Evolutionary conservation across 129 eudicot species (phyloP), one percentile per base, ranked within the genome.

Genomic region (Centella asiatica): DNA sequence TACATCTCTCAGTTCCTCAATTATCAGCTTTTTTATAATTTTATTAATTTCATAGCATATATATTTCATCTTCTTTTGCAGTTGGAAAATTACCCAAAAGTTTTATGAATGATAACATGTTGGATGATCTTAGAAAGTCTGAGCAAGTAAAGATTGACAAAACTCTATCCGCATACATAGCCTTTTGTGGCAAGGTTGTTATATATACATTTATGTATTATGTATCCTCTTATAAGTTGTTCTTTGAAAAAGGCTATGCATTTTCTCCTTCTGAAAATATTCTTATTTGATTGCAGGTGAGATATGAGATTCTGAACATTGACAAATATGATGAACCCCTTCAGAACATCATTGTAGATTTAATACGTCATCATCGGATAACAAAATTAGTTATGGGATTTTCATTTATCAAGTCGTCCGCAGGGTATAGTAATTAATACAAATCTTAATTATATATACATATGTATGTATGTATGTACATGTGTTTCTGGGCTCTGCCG

Each of bases 31-130:
- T 15, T 15, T 28, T 42, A 1, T 31, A 29, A 15, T 57, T 64
- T 62, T 32, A 28, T 62, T 32, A 44, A 63, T 26, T 63, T 60
- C n/a, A 0, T 24, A 72, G 5, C 64, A 9, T 26, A 15, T 1
- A 26, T 33, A 54, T 25, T 17, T 25, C 11, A 13, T 26, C 28
- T 72, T 44, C 27, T 65, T 20, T 69, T 78, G 44, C 53, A 90
- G 97, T 83, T 75, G 95, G 97, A 32, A 90, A 73, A 56, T 72
- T 86, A 14, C 87, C 87, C 26, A 78, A 79, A 69, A 77, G 81
- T 66, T 77, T 79, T 52, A 78, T 90, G 42, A 86, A 72, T 71
- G 95, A 86, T 66, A 77, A 81, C 36, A 81, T 70, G 46, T 39
- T 86, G 57, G 73, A 77, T 50, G 67, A 28, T 44, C 68, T 75